A percentile compares a stretch with the other conserved stretches of the same genome.
Evolutionary conservation across 805 yeast species (phyloP).

Genomic region (Candida sphagnicola): DNA sequence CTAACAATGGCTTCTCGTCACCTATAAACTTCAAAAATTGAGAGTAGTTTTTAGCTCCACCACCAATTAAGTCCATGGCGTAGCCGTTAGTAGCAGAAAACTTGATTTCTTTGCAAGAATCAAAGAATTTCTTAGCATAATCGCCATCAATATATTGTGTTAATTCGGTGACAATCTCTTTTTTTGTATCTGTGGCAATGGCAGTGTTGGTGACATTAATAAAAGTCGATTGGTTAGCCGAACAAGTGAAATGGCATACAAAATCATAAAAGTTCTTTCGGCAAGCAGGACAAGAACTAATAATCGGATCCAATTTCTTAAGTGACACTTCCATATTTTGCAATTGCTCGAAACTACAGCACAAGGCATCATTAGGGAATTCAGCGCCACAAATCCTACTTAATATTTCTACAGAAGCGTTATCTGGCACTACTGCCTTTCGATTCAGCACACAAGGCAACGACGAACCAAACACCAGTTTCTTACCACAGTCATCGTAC

Average conservation of each 20-base stretch:
- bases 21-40: conserved; percentile 85
- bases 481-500: conserved; percentile 73
- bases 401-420: conserved; percentile 42
- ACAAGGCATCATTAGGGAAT: conserved; percentile 52
- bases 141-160: conserved; percentile 54
- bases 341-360: conserved; percentile 71
- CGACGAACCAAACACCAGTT: conserved; percentile 69
- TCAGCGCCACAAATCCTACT: conserved; percentile 68
- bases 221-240: conserved; percentile 75
- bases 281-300: conserved; percentile 80
- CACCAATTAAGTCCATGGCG: conserved; percentile 96
- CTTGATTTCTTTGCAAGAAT: conserved; percentile 85
- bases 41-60: conserved; percentile 79
- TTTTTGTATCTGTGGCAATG: conserved; percentile 45
- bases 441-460: conserved; percentile 72
- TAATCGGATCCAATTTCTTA: conserved; percentile 37
- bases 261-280: conserved; percentile 76
- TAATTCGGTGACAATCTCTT: conserved; percentile 66
- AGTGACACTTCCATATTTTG: conserved; percentile 49
- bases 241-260: conserved; percentile 87
- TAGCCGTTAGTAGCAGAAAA: conserved; percentile 93
- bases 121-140: conserved; percentile 64
- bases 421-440: conserved; percentile 44
- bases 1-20: conserved; percentile 88
- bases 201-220: conserved; percentile 59